A percentile compares a stretch with the other conserved stretches of the same genome.
phyloP scores from a whole-genome alignment of 2,329 filamentous ascomycete species.

The Colletotrichum sp. region DNA sequence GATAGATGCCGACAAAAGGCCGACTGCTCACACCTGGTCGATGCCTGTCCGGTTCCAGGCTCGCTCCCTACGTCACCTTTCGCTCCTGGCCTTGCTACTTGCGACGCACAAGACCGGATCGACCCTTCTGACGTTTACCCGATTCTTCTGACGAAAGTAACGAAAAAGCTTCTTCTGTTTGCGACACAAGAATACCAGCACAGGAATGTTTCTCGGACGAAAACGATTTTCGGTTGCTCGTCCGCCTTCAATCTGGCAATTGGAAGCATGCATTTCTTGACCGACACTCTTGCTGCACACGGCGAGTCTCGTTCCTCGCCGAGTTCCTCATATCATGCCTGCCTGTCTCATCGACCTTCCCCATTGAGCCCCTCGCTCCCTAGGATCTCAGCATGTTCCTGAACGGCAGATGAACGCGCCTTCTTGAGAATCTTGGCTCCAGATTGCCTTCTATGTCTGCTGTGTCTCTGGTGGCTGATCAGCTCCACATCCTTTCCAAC shows the following conservation, averaged over 20 bases:
- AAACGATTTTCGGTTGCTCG: neutral
- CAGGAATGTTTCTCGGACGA: neutral
- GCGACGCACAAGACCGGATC: constrained; percentile 2
- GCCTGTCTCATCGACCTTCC: constrained; percentile 2
- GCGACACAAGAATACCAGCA: neutral
- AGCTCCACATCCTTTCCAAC: neutral
- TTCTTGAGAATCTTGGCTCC: neutral
- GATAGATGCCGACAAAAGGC: neutral
- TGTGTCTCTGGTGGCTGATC: neutral
- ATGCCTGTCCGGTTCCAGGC: neutral
- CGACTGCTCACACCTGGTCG: neutral
- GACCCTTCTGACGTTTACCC: neutral
- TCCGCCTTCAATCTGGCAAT: neutral
- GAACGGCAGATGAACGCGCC: neutral
- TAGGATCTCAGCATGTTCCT: neutral
- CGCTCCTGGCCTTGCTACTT: neutral
- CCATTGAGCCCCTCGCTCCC: neutral
- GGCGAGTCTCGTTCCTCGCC: constrained; percentile 6
- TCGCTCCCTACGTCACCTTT: neutral
- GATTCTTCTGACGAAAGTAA: neutral
- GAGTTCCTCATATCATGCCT: neutral
- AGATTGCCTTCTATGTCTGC: neutral
- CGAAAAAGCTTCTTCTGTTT: constrained; percentile 2
- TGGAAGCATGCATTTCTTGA: neutral
- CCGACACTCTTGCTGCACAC: neutral